Percentiles rank a stretch among this genome's conserved stretches.
Conservation (phyloP, 1,139 yeast genomes). For the Blastobotrys petasosporus region DNA sequence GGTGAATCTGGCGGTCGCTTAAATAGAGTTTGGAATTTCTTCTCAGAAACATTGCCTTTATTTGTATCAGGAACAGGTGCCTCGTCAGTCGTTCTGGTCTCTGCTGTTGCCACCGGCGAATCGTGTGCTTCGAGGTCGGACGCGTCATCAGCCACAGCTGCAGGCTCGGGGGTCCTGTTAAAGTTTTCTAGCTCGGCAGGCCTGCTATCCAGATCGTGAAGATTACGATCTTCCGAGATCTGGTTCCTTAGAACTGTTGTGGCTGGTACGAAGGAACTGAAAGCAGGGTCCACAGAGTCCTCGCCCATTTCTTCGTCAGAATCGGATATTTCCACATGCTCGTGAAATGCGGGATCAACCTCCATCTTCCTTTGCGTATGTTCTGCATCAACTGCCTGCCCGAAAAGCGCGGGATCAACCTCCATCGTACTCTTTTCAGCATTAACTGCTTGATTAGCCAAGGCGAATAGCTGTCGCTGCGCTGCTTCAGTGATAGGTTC, state of each 20-base stretch:
- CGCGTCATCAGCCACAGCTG: too few relatives aligned
- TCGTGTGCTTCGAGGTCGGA: too few relatives aligned
- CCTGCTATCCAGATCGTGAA: constrained; percentile 4
- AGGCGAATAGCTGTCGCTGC: neutral
- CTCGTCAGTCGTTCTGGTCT: too few relatives aligned
- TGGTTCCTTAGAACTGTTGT: neutral
- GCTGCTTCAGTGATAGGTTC: constrained; percentile 1
- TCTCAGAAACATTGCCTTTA: too few relatives aligned
- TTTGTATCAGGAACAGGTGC: too few relatives aligned
- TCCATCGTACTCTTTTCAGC: neutral
- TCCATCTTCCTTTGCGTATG: neutral
- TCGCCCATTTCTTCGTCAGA: constrained; percentile 1
- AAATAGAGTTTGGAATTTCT: too few relatives aligned
- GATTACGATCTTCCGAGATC: neutral
- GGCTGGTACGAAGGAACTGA: neutral
- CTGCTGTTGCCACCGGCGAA: too few relatives aligned
- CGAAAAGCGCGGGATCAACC: constrained; percentile 2
- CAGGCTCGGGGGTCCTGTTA: neutral
- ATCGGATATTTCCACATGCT: constrained; percentile 4
- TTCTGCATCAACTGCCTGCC: neutral
- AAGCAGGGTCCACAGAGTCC: too few relatives aligned
- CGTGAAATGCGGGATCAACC: neutral
- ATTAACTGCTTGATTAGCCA: neutral
- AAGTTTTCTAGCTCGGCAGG: constrained; percentile 7
- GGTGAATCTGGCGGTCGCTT: too few relatives aligned